phyloP scores from a whole-genome alignment of 768 basidiomycete species.

The Agaricus sinodeliciosus region DNA sequence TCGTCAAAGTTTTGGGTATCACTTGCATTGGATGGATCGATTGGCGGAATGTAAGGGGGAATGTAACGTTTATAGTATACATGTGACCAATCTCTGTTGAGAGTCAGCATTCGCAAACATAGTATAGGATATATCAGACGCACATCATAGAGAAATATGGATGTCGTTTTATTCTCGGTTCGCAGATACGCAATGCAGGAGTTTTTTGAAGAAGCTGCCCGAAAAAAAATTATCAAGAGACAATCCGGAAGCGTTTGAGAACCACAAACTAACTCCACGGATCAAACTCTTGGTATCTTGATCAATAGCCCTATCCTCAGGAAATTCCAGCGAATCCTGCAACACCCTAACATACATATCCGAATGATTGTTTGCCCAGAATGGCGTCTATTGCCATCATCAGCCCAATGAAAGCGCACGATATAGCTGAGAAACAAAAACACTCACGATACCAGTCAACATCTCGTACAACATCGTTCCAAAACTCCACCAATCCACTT shows the following conservation, averaged over 20 bases:
- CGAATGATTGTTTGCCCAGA: conserved; percentile 88
- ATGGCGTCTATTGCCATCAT: conserved; percentile 60
- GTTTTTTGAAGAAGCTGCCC: conserved; percentile 85
- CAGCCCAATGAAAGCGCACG: neutral
- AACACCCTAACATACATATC: conserved; percentile 94
- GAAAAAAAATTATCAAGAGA: conserved; percentile 5
- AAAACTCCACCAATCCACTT: conserved; percentile 98
- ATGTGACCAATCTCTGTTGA: conserved; percentile 80
- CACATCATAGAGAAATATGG: conserved; percentile 95
- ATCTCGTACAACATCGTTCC: conserved; percentile 98
- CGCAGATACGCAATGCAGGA: conserved; percentile 84
- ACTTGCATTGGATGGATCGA: conserved; percentile 85
- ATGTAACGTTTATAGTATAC: conserved; percentile 93
- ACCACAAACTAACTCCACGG: conserved; percentile 67
- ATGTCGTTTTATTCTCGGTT: conserved; percentile 90
- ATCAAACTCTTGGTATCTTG: conserved; percentile 93
- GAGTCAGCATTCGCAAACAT: neutral
- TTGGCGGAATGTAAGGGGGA: conserved; percentile 90
- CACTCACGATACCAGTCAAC: conserved; percentile 87
- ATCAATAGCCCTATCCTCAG: conserved; percentile 88
- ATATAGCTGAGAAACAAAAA: conserved; percentile 10
- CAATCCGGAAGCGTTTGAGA: neutral
- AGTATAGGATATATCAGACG: conserved; percentile 19
- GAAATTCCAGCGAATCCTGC: conserved; percentile 86
- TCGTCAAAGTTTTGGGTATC: conserved; percentile 99